Evolutionary conservation across 805 yeast species (phyloP).

Genomic region (Metschnikowia sp.): DNA sequence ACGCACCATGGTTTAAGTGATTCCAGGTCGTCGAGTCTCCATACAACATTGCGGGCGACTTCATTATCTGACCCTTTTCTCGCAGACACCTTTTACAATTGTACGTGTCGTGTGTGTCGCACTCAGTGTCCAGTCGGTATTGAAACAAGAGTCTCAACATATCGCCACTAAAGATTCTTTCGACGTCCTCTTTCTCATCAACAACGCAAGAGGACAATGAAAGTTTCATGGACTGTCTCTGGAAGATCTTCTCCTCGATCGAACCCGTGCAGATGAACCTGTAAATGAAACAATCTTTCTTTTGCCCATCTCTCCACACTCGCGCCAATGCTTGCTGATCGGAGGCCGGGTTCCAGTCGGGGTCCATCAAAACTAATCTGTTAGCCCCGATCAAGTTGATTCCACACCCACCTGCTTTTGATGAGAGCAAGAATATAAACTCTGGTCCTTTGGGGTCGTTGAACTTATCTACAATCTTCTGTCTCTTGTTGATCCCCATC

Average conservation of each 20-base stretch:
- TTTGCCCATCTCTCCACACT: slow-evolving; percentile 99
- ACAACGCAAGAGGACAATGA: slow-evolving; percentile 94
- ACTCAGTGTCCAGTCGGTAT: slow-evolving; percentile 60
- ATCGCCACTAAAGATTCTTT: slow-evolving; percentile 83
- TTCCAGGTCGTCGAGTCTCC: slow-evolving; percentile 99
- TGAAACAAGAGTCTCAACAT: slow-evolving; percentile 72
- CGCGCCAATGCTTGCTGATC: slow-evolving; percentile 97
- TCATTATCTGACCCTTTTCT: slow-evolving; percentile 49
- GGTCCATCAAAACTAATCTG: slow-evolving; percentile 79
- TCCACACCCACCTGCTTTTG: slow-evolving; percentile 99
- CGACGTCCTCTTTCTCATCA: slow-evolving; percentile 94
- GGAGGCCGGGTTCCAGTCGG: slow-evolving; percentile 98
- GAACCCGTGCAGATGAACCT: slow-evolving; percentile 93
- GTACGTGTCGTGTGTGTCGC: slow-evolving; percentile 92
- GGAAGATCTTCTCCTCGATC: slow-evolving; percentile 94
- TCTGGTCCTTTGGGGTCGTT: slow-evolving; percentile 88
- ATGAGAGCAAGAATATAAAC: slow-evolving; percentile 82
- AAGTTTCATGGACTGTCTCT: slow-evolving; percentile 91
- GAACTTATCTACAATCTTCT: slow-evolving; percentile 84
- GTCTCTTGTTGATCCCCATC: slow-evolving; percentile 86
- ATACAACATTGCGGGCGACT: slow-evolving; percentile 84
- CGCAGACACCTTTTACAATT: slow-evolving; percentile 76
- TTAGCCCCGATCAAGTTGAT: slow-evolving; percentile 96
- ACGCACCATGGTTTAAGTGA: slow-evolving; percentile 65
- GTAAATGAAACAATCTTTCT: slow-evolving; percentile 92